Base-by-base conservation (phyloP, 768 basidiomycete species). In the Lyophyllum atratum region DNA sequence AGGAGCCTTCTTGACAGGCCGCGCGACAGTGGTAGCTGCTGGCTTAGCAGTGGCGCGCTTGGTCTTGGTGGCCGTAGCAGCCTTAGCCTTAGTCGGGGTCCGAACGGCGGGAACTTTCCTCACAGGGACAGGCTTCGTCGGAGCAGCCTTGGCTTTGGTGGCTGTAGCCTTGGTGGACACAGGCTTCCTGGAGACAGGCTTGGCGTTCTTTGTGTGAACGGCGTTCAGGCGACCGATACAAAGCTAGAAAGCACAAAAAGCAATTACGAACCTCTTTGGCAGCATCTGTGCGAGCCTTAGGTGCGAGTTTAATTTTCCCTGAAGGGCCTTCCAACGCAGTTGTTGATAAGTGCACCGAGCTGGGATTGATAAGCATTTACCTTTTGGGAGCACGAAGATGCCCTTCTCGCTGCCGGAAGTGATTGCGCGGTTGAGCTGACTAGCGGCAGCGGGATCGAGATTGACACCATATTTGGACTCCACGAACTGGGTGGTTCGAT, bases 401-500 rank as follows among this genome's bases (percentile, higher is more conserved):
- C 79, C 79, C 59, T 77, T 78, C 68, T 80, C 80, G 61, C 70
- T 76, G 37, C 80, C 80, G 22, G 74, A 68, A 6, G 77, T 77
- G 73, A 97, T 94, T 60, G 94, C 93, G 58, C 84, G 85, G 69
- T 86, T 88, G 70, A 97, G 84, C 75, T 92, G 87, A 59, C 80
- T 85, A 63, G 80, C 80, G 69, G 91, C 85, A 11, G 90, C 76
- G 60, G 86, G 82, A 63, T 85, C 87, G 64, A 92, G 81, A 66
- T 86, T 83, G 63, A 96, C 78, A 68, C 85, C 85, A 78, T 93
- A 96, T 67, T 84, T 89, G 62, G 83, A 79, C 75, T 93, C 91
- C 55, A 95, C 85, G 72, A 93, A 82, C 92, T 94, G 57, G 4
- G 21, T 19, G 12, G 43, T 56, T 54, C 54, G 59, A 59, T 58